Evolutionary conservation across 2,329 filamentous ascomycete genomes (phyloP).

Genomic region (Thielaviopsis musarum): DNA sequence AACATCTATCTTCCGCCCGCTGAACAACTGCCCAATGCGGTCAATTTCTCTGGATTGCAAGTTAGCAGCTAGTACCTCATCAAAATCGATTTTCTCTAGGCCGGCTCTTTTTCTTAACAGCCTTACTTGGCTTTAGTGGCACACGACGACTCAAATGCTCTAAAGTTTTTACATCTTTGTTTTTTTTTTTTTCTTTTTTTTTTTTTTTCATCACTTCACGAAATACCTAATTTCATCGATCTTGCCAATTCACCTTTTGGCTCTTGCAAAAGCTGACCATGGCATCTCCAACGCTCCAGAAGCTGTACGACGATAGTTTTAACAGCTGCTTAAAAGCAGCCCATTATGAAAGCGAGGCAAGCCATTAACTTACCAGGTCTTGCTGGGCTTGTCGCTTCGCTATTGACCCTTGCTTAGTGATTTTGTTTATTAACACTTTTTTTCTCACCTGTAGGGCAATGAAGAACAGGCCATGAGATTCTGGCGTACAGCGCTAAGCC

Average conservation of each 20-base stretch:
- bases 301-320: slow-evolving; percentile 95
- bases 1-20: not conserved
- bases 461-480: slow-evolving; percentile 79
- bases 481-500: slow-evolving; percentile 76
- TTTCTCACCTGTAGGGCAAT: slow-evolving; percentile 46
- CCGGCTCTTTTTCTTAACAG: not conserved
- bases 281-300: slow-evolving; percentile 62
- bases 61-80: not conserved
- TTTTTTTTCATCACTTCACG: not conserved
- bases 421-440: not conserved
- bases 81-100: not conserved
- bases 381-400: slow-evolving; percentile 9
- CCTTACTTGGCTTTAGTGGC: not conserved
- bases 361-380: slow-evolving; percentile 5
- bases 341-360: slow-evolving; percentile 85
- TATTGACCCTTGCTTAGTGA: not conserved
- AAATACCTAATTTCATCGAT: not conserved
- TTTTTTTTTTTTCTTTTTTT: not conserved
- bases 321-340: slow-evolving; percentile 87
- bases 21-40: not conserved
- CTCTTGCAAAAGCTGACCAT: slow-evolving; percentile 19
- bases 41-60: not conserved
- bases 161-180: not conserved
- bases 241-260: not conserved
- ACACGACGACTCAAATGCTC: not conserved